phyloP scores from a whole-genome alignment of 345 rosid genomes.

The Salix arbutifolia region DNA sequence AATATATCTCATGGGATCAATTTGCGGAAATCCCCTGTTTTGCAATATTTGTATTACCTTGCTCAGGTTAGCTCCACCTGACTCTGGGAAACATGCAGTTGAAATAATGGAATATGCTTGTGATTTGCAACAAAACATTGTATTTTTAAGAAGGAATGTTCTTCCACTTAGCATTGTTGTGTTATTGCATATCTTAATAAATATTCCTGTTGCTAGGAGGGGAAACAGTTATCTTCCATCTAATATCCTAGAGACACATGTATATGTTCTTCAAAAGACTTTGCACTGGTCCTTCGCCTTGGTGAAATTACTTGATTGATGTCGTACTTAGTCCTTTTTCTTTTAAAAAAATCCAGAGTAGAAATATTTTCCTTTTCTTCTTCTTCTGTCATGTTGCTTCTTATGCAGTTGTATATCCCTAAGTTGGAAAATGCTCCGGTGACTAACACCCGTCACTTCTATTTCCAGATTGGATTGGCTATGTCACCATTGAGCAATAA shows the following conservation, averaged over 20 bases:
- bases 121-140: not conserved
- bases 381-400: not conserved
- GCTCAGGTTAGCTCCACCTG: constrained; percentile 41
- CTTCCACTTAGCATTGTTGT: not conserved
- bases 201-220: not conserved
- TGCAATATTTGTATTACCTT: constrained; percentile 53
- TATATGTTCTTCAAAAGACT: too few relatives aligned
- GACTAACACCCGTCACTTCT: not conserved
- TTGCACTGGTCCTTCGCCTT: too few relatives aligned
- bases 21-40: constrained; percentile 50
- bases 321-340: too few relatives aligned
- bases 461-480: constrained; percentile 43
- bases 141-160: not conserved
- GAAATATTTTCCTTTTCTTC: not conserved
- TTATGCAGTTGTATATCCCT: not conserved
- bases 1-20: constrained; percentile 55
- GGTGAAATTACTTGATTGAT: too few relatives aligned
- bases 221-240: not conserved
- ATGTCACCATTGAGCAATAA: constrained; percentile 60
- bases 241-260: too few relatives aligned
- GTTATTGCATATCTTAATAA: not conserved
- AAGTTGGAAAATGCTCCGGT: not conserved
- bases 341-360: not conserved
- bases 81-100: constrained; percentile 1
- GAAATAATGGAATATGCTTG: not conserved